A percentile compares a stretch with the other conserved stretches of the same genome.
Conservation (phyloP, 495 filamentous ascomycete species). For the Xylaria longipes region DNA sequence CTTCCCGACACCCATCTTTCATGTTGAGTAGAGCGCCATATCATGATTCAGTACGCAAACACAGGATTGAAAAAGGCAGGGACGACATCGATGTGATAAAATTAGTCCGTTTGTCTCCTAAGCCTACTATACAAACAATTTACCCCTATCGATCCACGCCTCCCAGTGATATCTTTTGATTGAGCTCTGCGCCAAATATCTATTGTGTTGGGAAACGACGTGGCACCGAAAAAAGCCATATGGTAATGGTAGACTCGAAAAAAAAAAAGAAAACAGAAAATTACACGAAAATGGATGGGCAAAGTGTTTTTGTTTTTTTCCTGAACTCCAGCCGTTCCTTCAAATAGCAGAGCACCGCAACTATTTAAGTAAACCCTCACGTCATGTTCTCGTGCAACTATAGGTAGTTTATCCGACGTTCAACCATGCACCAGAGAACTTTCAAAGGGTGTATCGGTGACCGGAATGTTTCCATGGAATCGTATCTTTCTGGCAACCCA, state of each 20-base stretch:
- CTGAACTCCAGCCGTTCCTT: conserved; percentile 11
- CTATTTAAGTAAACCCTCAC: not conserved
- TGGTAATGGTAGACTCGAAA: not conserved
- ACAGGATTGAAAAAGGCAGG: not conserved
- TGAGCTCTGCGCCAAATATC: conserved; percentile 18
- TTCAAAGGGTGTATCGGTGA: not conserved
- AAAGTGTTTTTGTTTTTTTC: conserved; percentile 4
- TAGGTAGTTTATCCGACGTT: not conserved
- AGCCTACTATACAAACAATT: conserved; percentile 23
- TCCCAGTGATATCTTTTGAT: conserved; percentile 4
- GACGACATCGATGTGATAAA: not conserved
- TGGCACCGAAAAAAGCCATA: not conserved
- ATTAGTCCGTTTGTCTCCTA: conserved; percentile 3
- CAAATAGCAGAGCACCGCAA: not conserved
- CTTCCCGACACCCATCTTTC: not conserved
- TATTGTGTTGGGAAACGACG: conserved; percentile 13
- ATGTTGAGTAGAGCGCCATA: not conserved
- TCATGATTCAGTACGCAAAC: not conserved
- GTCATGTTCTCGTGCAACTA: conserved; percentile 20
- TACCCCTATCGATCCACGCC: conserved; percentile 9
- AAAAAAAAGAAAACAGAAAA: not conserved
- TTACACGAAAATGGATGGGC: conserved; percentile 7
- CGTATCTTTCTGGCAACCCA: not conserved
- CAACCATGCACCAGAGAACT: not conserved
- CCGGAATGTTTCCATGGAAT: not conserved